phyloP scores from a whole-genome alignment of 768 basidiomycete species.

The Fistulinella prunicolor region DNA sequence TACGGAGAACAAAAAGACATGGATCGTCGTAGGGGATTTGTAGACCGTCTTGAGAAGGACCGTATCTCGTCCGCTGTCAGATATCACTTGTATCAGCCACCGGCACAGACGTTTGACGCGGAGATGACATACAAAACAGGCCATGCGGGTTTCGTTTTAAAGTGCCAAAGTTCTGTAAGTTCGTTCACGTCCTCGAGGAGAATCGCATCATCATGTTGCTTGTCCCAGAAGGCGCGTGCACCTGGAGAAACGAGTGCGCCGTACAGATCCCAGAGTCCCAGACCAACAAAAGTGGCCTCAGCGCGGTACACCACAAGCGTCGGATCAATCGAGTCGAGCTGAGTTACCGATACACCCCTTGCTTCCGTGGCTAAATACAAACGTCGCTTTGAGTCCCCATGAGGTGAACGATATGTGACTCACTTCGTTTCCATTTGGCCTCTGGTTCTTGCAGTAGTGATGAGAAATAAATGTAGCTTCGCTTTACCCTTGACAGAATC shows the following conservation, averaged over 20 bases:
- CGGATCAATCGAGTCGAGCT: conserved; percentile 95
- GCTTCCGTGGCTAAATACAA: conserved; percentile 65
- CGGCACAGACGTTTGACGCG: neutral
- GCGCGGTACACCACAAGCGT: conserved; percentile 95
- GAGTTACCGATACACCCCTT: conserved; percentile 89
- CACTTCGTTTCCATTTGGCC: conserved; percentile 93
- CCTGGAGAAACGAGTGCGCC: conserved; percentile 86
- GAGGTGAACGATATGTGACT: conserved; percentile 26
- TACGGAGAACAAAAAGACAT: conserved; percentile 92
- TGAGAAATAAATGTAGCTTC: conserved; percentile 98
- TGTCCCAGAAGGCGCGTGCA: conserved; percentile 83
- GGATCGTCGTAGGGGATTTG: conserved; percentile 92
- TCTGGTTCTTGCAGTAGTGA: conserved; percentile 96
- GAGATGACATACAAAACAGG: conserved; percentile 72
- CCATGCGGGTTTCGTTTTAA: conserved; percentile 90
- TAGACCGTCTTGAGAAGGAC: conserved; percentile 94
- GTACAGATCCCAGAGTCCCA: conserved; percentile 93
- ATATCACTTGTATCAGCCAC: conserved; percentile 2
- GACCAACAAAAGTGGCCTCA: conserved; percentile 95
- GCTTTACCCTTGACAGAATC: conserved; percentile 79
- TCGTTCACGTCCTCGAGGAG: conserved; percentile 89
- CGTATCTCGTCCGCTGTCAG: conserved; percentile 78
- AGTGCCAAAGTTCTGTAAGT: conserved; percentile 90
- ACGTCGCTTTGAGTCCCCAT: conserved; percentile 1
- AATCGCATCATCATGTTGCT: conserved; percentile 80